These are phyloP conservation scores for Termitomyces sp. DNA, from an alignment of 768 basidiomycete species.

Conservation along the genomic window DNA sequence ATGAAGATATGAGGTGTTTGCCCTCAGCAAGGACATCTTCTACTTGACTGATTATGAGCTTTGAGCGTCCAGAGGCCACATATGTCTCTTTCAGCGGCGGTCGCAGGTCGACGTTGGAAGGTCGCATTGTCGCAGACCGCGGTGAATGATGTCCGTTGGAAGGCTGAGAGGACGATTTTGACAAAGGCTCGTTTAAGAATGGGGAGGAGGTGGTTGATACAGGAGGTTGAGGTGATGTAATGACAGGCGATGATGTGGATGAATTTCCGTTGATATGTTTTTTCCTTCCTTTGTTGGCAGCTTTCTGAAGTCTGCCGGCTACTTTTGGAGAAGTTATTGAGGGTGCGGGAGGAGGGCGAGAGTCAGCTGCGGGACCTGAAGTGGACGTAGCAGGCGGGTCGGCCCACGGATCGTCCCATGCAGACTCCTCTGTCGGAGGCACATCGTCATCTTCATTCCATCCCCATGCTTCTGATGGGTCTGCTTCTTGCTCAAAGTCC, in stretches of 20 bases:
- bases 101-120: slow-evolving; percentile 17
- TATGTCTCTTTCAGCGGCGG: slow-evolving; percentile 46
- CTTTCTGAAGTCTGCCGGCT: slow-evolving; percentile 53
- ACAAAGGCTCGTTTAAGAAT: neutral
- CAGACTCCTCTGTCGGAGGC: slow-evolving; percentile 33
- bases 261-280: slow-evolving; percentile 25
- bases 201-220: neutral
- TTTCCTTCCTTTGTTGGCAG: slow-evolving; percentile 51
- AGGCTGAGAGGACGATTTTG: slow-evolving; percentile 10
- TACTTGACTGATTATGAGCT: slow-evolving; percentile 48
- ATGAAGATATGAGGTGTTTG: slow-evolving; percentile 52
- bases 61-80: slow-evolving; percentile 51
- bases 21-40: slow-evolving; percentile 65
- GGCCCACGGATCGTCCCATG: slow-evolving; percentile 70
- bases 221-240: slow-evolving; percentile 14
- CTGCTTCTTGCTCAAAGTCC: slow-evolving; percentile 26
- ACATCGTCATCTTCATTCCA: slow-evolving; percentile 57
- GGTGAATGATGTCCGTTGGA: slow-evolving; percentile 6
- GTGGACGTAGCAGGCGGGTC: slow-evolving; percentile 28
- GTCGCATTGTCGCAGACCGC: slow-evolving; percentile 20
- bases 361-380: slow-evolving; percentile 16
- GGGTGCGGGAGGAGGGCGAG: slow-evolving; percentile 25
- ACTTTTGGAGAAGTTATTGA: slow-evolving; percentile 37
- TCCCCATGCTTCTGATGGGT: slow-evolving; percentile 66
- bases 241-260: slow-evolving; percentile 14